A percentile compares a stretch with the other conserved stretches of the same genome.
Conservation (phyloP, 805 yeast genomes). For the Saturnispora dispora region DNA sequence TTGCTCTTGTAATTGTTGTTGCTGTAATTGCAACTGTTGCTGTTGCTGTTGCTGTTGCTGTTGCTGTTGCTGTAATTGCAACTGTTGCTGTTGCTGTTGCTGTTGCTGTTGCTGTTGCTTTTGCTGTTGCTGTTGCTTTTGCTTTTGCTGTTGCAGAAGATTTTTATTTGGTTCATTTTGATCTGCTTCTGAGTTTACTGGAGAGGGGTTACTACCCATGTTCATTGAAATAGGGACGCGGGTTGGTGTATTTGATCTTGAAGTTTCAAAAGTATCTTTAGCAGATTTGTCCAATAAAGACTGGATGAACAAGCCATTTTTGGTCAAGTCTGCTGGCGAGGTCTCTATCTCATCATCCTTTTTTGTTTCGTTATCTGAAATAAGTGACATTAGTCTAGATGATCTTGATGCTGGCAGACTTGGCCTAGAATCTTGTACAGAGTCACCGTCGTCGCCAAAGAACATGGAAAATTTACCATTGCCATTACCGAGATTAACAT, state of each 20-base stretch:
- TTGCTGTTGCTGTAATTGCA: slow-evolving; percentile 2
- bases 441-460: slow-evolving; percentile 15
- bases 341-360: not conserved
- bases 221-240: not conserved
- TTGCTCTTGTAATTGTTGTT: slow-evolving; percentile 2
- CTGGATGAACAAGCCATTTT: slow-evolving; percentile 37
- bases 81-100: not conserved
- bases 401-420: slow-evolving; percentile 3
- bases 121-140: not conserved
- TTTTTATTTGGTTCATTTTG: not conserved
- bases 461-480: slow-evolving; percentile 22
- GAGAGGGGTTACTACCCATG: not conserved
- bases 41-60: slow-evolving; percentile 1
- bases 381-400: slow-evolving; percentile 17
- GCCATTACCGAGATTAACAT: slow-evolving; percentile 9
- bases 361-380: slow-evolving; percentile 6
- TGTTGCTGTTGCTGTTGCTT: slow-evolving; percentile 8
- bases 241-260: not conserved
- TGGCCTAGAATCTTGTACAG: slow-evolving; percentile 30
- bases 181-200: not conserved
- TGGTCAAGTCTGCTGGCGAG: not conserved
- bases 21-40: slow-evolving; percentile 8
- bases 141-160: slow-evolving; percentile 15
- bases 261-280: not conserved
- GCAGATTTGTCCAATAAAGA: slow-evolving; percentile 34